phyloP scores from a whole-genome alignment of 1,139 yeast species.

The Arxiozyma bovina region DNA sequence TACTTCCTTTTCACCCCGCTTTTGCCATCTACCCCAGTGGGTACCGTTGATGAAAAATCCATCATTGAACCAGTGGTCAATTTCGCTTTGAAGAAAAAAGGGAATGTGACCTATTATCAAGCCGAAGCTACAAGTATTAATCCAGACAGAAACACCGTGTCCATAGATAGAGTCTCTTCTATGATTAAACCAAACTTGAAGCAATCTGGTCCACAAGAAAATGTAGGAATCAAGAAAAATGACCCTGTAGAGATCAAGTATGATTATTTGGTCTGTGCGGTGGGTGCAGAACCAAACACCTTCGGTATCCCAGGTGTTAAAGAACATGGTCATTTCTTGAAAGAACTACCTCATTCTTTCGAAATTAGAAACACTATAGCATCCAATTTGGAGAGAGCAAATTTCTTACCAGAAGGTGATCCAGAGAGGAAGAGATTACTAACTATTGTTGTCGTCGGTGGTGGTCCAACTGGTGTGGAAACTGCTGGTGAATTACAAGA shows the following conservation, averaged over 20 bases:
- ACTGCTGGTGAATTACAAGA: conserved; percentile 88
- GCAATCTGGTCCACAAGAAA: conserved; percentile 11
- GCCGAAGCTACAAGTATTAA: conserved; percentile 87
- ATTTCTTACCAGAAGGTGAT: conserved; percentile 63
- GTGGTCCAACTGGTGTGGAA: conserved; percentile 92
- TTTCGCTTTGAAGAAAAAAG: conserved; percentile 66
- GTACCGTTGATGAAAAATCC: conserved; percentile 86
- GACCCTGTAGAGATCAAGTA: conserved; percentile 39
- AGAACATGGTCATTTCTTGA: conserved; percentile 71
- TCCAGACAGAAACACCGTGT: conserved; percentile 57
- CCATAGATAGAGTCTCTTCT: conserved; percentile 39
- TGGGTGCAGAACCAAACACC: conserved; percentile 78
- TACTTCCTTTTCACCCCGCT: conserved; percentile 91
- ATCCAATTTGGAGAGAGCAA: conserved; percentile 68
- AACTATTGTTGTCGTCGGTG: conserved; percentile 76
- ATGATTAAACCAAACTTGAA: conserved; percentile 17
- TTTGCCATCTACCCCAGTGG: conserved; percentile 89
- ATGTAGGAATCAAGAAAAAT: conserved; percentile 29
- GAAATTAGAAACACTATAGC: conserved; percentile 67
- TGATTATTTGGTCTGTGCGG: conserved; percentile 72
- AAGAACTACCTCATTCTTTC: conserved; percentile 77
- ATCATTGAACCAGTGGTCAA: conserved; percentile 81
- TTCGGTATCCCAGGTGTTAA: conserved; percentile 77
- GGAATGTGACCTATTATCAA: conserved; percentile 80
- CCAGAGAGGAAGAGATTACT: conserved; percentile 68